A percentile compares a stretch with the other conserved stretches of the same genome.
Evolutionary conservation across 139 green algal species (phyloP).

Genomic region (Picochlorum sp.): DNA sequence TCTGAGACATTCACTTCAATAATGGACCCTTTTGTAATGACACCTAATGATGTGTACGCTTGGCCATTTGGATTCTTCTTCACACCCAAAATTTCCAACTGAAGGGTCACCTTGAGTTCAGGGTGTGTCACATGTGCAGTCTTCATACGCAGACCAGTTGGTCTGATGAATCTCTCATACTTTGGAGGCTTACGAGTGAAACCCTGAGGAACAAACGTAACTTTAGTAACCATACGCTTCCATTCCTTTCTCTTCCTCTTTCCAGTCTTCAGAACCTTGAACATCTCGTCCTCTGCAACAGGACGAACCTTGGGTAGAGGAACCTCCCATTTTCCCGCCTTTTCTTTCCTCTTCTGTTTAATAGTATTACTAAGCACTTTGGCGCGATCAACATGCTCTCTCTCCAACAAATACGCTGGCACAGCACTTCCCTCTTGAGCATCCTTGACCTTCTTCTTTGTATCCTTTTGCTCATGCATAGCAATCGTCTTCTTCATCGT

Average conservation of each 20-base stretch:
- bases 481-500: slow-evolving; percentile 98
- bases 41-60: slow-evolving; percentile 91
- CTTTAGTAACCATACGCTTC: slow-evolving; percentile 99
- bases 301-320: slow-evolving; percentile 96
- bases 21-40: slow-evolving; percentile 90
- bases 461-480: slow-evolving; percentile 93
- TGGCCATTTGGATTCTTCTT: slow-evolving; percentile 99
- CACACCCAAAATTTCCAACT: slow-evolving; percentile 92
- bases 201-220: slow-evolving; percentile 91
- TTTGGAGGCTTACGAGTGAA: slow-evolving; percentile 99
- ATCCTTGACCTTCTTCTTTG: slow-evolving; percentile 88
- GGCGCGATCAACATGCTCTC: slow-evolving; percentile 90
- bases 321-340: slow-evolving; percentile 99
- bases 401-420: slow-evolving; percentile 96
- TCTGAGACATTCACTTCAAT: slow-evolving; percentile 98
- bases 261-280: slow-evolving; percentile 87
- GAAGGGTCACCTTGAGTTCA: slow-evolving; percentile 93
- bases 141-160: slow-evolving; percentile 91
- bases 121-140: slow-evolving; percentile 98
- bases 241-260: slow-evolving; percentile 92
- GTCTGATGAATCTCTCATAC: slow-evolving; percentile 99
- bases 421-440: slow-evolving; percentile 75
- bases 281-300: slow-evolving; percentile 99
- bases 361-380: slow-evolving; percentile 99
- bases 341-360: slow-evolving; percentile 99